Base-by-base conservation (phyloP, 768 basidiomycete species). In the Phlegmacium glaucopus region DNA sequence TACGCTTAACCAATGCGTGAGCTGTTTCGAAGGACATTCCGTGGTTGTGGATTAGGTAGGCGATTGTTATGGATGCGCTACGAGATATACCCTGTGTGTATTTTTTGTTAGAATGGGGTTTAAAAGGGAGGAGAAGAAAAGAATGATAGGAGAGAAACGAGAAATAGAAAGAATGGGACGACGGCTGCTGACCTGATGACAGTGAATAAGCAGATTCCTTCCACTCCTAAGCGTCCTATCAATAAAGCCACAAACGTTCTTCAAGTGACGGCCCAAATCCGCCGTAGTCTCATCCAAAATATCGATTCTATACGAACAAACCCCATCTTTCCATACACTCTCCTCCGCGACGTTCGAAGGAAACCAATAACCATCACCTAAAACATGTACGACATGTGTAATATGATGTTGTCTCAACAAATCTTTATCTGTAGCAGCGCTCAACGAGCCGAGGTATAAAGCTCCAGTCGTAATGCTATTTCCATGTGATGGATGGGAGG, bases 41-140 rank as follows among this genome's bases (percentile, higher is more conserved):
- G 48, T 80, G 78, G 51, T 81, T 76, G 54, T 82, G 78, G 55
- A 90, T 90, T 59, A 90, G 82, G 68, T 87, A 90, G 38, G 87
- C 87, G 50, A 90, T 87, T 48, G 88, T 81, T 57, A 90, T 77
- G 6, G 87, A 78, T 12, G 85, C 75, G 41, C 80, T 83, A 53
- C 87, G 80, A n/a, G 87, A 90, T 44, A 90, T 74, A 52, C 87
- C 87, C 87, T 88, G 59, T 43, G 29, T 22, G 22, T 22, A n/a
- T 22, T 22, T 22, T 22, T 3, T 2, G 22, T 22, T 22, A 22
- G 22, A 22, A 22, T 22, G 22, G 22, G 22, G 2, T 22, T 22
- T 22, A 5, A 5, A 16, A 45, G 18, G 9, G 9, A 17, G 16
- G 17, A 42, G 27, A 29, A 34, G 18, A 12, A 25, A 35, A 38